Percentiles rank a stretch among this genome's conserved stretches.
phyloP scores from a whole-genome alignment of 2,329 filamentous ascomycete species.

The Didymosphaeria variabile region DNA sequence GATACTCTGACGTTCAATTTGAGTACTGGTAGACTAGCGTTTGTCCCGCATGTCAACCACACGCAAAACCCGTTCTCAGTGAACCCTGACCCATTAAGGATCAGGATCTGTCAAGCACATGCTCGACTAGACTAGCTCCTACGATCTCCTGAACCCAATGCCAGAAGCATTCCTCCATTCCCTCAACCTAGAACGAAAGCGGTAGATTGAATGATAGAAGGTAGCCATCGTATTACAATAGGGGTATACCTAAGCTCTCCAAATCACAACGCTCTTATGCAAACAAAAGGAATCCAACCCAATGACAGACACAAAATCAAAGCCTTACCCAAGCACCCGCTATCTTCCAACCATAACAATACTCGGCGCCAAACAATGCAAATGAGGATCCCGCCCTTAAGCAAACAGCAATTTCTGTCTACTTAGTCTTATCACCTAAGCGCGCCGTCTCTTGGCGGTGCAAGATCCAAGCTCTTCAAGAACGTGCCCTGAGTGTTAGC shows the following conservation, averaged over 20 bases:
- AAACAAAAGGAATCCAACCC: slow-evolving; percentile 1
- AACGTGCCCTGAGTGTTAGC: not conserved
- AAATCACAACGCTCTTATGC: not conserved
- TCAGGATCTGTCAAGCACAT: not conserved
- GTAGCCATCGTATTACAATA: slow-evolving; percentile 12
- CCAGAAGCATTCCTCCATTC: too few relatives aligned
- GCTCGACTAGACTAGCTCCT: not conserved
- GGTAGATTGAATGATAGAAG: not conserved
- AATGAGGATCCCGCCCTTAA: not conserved
- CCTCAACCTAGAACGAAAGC: too few relatives aligned
- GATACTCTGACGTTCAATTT: not conserved
- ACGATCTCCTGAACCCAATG: too few relatives aligned
- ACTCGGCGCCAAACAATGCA: slow-evolving; percentile 11
- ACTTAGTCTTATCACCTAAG: slow-evolving; percentile 5
- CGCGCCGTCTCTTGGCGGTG: not conserved
- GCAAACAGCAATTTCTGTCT: not conserved
- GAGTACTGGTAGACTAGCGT: not conserved
- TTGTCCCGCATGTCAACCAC: not conserved
- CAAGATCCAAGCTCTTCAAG: slow-evolving; percentile 6
- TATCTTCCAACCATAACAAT: not conserved
- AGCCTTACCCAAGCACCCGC: not conserved
- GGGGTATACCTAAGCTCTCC: slow-evolving; percentile 11
- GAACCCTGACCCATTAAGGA: not conserved
- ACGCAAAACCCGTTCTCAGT: not conserved
- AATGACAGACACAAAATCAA: not conserved